Base-by-base conservation (phyloP, 169 alveolate genomes). In the Hepatocystis sp. region DNA sequence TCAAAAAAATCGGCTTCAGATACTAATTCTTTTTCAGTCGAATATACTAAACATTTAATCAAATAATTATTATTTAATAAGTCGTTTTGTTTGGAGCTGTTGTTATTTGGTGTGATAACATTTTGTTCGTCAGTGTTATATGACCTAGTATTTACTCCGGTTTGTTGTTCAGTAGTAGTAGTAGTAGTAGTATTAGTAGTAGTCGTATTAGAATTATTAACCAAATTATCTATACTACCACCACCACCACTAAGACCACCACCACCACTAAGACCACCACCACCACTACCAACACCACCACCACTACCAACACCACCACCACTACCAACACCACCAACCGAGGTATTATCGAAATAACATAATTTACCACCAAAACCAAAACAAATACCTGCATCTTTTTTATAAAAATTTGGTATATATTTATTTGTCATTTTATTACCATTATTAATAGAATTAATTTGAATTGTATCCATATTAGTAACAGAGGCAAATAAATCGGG, bases 351-450 rank as follows among this genome's bases (percentile, higher is more conserved):
- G 44, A 81, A 81, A 34, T 10, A 51, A 34, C 89, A 81, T 21
- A 81, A 61, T 40, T 81, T 81, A 8, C 94, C 94, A n/a, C 92
- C 91, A 36, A 90, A 90, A 1, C 92, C 90, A 55, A 90, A 85
- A 39, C 86, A 84, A 4, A 90, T 88, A 5, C 92, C 91, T 32
- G 91, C 51, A 7, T 86, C 91, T 36, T 49, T 85, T 28, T 40
- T 84, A 51, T 90, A 90, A 86, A 90, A 90, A 11, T 39, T 61
- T 0, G 94, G 94, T 11, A 90, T 67, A 85, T 90, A 90, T 13
- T 90, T 71, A 28, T 42, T 84, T 3, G 91, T 85, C 85, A 85
- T 85, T 40, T 90, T 84, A 56, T 66, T 84, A 0, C 89, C 89
- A 34, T 90, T 86, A 19, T 89, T 85, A 15, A 90, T 61, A 2